Evolutionary conservation across 2,329 filamentous ascomycete genomes (phyloP).

Genomic region (Fusarium tupiense): DNA sequence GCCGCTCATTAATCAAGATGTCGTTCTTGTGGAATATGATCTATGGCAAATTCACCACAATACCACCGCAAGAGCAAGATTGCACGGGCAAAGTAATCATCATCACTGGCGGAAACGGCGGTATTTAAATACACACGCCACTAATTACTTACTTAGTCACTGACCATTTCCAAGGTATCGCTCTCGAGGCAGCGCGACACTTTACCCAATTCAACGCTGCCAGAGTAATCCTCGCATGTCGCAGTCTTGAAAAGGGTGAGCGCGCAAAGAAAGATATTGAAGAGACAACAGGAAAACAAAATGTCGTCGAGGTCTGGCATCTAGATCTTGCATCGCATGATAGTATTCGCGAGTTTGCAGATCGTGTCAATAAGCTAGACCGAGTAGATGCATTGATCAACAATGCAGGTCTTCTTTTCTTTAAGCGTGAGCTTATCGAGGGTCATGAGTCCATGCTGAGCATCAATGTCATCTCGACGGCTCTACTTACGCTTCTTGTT

Average conservation of each 20-base stretch:
- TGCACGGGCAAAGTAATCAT: constrained; percentile 51
- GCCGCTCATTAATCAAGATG: not conserved
- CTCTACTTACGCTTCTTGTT: constrained; percentile 55
- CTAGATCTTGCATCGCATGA: constrained; percentile 55
- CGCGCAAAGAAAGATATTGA: constrained; percentile 52
- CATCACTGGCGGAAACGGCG: constrained; percentile 56
- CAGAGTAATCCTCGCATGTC: constrained; percentile 56
- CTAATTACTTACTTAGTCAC: too few relatives aligned
- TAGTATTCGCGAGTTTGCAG: constrained; percentile 50
- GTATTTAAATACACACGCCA: constrained; percentile 1
- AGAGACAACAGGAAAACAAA: constrained; percentile 35
- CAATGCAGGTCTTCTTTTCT: constrained; percentile 49
- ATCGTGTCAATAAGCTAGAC: constrained; percentile 43
- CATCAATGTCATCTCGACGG: constrained; percentile 59
- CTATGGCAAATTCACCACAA: constrained; percentile 31
- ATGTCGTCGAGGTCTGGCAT: constrained; percentile 54
- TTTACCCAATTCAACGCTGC: constrained; percentile 51
- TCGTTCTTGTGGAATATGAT: constrained; percentile 12
- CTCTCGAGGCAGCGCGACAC: constrained; percentile 54
- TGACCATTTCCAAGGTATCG: constrained; percentile 46
- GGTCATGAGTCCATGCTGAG: constrained; percentile 56
- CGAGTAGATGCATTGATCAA: constrained; percentile 55
- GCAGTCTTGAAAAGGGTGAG: constrained; percentile 52
- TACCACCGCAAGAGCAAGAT: constrained; percentile 47
- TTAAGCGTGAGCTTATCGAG: constrained; percentile 42